Conservation (phyloP, 2,329 filamentous ascomycete genomes). For the Neonectria hederae region DNA sequence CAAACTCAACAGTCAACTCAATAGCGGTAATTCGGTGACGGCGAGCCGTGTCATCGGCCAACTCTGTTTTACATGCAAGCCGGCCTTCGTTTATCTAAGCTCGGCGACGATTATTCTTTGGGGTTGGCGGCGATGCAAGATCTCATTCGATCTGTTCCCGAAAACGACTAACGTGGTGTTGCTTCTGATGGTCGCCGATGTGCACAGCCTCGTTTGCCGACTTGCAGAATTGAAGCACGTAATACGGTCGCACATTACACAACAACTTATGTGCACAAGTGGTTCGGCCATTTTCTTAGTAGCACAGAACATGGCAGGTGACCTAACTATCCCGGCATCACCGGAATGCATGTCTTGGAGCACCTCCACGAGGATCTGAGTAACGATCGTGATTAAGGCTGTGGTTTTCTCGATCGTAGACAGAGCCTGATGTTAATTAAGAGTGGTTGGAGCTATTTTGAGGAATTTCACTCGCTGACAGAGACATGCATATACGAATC, state of each 20-base stretch:
- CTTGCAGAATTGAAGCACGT: background rate
- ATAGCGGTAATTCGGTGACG: background rate
- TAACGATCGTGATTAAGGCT: background rate
- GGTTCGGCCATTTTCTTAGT: background rate
- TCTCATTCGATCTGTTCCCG: background rate
- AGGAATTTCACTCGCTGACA: background rate
- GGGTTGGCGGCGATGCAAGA: background rate
- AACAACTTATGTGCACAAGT: no score
- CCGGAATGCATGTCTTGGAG: background rate
- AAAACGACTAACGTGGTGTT: background rate
- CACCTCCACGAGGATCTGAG: background rate
- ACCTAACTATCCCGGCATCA: background rate
- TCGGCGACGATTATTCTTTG: background rate
- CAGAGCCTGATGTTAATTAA: background rate
- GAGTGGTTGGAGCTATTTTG: background rate
- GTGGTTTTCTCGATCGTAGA: background rate
- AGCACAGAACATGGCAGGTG: background rate
- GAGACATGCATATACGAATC: background rate
- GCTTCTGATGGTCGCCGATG: background rate
- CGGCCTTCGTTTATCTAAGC: background rate
- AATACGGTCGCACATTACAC: background rate
- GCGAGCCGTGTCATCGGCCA: background rate
- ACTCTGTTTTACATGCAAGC: background rate
- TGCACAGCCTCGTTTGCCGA: background rate
- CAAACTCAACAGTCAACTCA: background rate